Percentiles rank a stretch among this genome's conserved stretches.
Evolutionary conservation across 169 alveolate genomes (phyloP).

Genomic region (Plasmodium billcollinsi): DNA sequence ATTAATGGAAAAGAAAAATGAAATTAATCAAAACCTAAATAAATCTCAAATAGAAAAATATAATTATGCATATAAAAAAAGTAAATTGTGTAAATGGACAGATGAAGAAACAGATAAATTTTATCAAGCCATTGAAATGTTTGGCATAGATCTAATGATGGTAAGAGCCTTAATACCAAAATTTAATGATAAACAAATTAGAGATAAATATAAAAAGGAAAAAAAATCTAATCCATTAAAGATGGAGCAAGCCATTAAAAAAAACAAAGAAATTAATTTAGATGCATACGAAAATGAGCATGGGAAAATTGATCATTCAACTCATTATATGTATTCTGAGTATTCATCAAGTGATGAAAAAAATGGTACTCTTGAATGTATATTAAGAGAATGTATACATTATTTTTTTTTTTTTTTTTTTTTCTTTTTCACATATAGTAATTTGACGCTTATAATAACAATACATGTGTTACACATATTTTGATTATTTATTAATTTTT

Average conservation of each 20-base stretch:
- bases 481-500: not conserved
- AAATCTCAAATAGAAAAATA: conserved; percentile 68
- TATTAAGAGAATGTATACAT: conserved; percentile 11
- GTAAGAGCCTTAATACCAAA: conserved; percentile 84
- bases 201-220: conserved; percentile 85
- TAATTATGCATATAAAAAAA: conserved; percentile 82
- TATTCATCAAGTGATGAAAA: conserved; percentile 70
- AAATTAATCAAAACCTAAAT: conserved; percentile 36
- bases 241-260: conserved; percentile 79
- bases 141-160: conserved; percentile 85
- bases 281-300: conserved; percentile 82
- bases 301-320: conserved; percentile 83
- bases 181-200: conserved; percentile 83
- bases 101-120: conserved; percentile 82
- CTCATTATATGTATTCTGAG: conserved; percentile 78
- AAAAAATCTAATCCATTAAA: conserved; percentile 81
- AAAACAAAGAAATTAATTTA: conserved; percentile 78
- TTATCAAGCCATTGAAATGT: conserved; percentile 83
- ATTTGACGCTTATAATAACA: not conserved
- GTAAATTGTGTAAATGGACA: conserved; percentile 82
- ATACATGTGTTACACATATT: not conserved
- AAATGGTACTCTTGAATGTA: conserved; percentile 49
- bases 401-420: not conserved
- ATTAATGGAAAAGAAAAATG: conserved; percentile 26
- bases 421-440: not conserved